Evolutionary conservation across 2,329 filamentous ascomycete species (phyloP).

Genomic region (Colletotrichum navitas): DNA sequence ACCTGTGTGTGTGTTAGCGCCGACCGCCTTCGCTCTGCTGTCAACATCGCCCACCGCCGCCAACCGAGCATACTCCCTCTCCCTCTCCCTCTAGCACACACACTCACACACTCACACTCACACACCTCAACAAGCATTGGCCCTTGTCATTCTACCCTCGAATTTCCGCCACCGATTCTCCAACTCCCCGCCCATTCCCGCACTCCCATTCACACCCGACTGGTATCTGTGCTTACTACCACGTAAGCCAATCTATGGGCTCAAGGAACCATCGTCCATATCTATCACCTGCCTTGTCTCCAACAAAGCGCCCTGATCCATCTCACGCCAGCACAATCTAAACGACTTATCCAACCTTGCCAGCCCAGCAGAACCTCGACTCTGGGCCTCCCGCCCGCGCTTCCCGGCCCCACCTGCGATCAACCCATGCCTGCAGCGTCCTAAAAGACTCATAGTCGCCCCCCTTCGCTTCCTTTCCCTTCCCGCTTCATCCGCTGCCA

Average conservation of each 20-base stretch:
- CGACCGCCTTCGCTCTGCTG: slow-evolving; percentile 25
- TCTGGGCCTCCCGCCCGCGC: slow-evolving; percentile 35
- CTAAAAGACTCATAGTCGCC: slow-evolving; percentile 1
- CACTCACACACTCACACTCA: too few relatives aligned
- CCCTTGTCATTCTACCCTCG: neutral
- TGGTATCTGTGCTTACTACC: neutral
- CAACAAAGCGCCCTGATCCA: slow-evolving; percentile 31
- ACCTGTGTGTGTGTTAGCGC: slow-evolving; percentile 9
- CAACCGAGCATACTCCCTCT: neutral
- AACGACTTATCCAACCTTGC: neutral
- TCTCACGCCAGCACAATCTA: slow-evolving; percentile 13
- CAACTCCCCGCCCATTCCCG: slow-evolving; percentile 9
- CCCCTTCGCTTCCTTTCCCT: neutral
- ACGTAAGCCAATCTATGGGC: slow-evolving; percentile 9
- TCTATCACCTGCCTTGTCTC: slow-evolving; percentile 19
- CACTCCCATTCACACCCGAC: neutral
- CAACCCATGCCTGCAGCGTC: slow-evolving; percentile 15
- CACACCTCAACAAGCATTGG: neutral
- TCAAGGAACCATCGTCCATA: slow-evolving; percentile 17
- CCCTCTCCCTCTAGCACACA: too few relatives aligned
- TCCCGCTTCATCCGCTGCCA: slow-evolving; percentile 6
- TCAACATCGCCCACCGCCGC: slow-evolving; percentile 2
- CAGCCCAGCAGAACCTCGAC: slow-evolving; percentile 7
- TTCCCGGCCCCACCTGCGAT: slow-evolving; percentile 36
- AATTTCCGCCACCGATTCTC: neutral